Conservation (phyloP, 108 stramenopile genomes). For the Hondaea fermentalgiana region DNA sequence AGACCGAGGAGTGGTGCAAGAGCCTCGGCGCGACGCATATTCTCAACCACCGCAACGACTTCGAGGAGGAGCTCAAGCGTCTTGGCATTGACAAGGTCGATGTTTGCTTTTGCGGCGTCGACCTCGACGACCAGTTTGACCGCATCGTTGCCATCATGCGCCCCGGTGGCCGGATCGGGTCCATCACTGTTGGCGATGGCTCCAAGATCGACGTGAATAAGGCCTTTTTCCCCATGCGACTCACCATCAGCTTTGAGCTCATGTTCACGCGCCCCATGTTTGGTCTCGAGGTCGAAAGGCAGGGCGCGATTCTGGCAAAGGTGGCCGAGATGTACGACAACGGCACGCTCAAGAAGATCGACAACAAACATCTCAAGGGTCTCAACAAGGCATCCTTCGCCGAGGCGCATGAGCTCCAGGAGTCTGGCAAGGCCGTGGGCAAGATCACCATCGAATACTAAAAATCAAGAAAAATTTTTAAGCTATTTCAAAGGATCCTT, state of each 20-base stretch:
- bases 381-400: not conserved
- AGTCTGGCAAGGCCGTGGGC: not conserved
- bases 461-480: not conserved
- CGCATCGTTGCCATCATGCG: not conserved
- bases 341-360: not conserved
- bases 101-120: not conserved
- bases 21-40: not conserved
- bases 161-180: not conserved
- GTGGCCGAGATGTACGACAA: not conserved
- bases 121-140: not conserved
- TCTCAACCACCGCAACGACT: not conserved
- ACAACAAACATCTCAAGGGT: not conserved
- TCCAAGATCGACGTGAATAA: not conserved
- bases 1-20: constrained; percentile 4
- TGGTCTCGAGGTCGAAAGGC: not conserved
- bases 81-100: not conserved
- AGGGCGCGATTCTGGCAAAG: not conserved
- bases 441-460: not conserved
- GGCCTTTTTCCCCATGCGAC: not conserved
- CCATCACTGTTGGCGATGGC: not conserved
- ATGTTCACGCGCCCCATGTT: constrained; percentile 14
- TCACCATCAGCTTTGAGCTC: not conserved
- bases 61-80: not conserved
- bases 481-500: no score
- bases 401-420: not conserved